Evolutionary conservation across 179 eudicot species (phyloP), one percentile per base, ranked within the genome.

Genomic region (Silene noctiflora): DNA sequence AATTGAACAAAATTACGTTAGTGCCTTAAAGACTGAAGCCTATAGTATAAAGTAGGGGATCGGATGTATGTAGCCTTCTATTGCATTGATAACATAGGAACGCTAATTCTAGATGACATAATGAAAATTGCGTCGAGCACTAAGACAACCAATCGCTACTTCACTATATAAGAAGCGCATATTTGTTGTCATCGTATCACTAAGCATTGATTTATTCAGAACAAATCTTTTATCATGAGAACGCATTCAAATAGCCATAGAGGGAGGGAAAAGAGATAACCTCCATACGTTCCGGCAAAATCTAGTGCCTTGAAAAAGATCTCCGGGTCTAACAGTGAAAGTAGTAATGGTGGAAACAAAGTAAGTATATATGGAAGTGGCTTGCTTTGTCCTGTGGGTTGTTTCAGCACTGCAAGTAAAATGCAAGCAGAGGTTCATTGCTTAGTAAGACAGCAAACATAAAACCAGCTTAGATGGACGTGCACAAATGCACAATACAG

Each of bases 251-350:
- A 44, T 3, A 39, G 27, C 9, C 21, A 68, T 29, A 21, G 8
- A 44, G 10, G 27, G 55, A 31, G 59, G 16, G 55, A 58, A 5
- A 61, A n/a, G 4, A 48, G 19, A 22, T 17, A 87, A 96, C 99
- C 99, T 84, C 99, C 98, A 80, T 93, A 93, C 3, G 99, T 91
- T 81, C 98, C 98, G 35, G 98, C 99, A 75, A 96, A 93, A 84
- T 96, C 98, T 85, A 96, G 80, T 17, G 98, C 98, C 87, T 91
- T 90, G 90, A 96, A 96, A 86, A 96, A 96, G 68, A 96, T 90
- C 51, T 93, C 97, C 0, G 99, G 99, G 74, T 96, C 96, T 39
- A 90, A 85, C 81, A 87, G 71, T 17, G 96, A 84, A 48, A 96
- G 77, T 53, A 89, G 69, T 64, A 96, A 69, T 77, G 99, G 99